Base-by-base conservation (phyloP, 768 basidiomycete genomes). In the Mycena vulgaris region DNA sequence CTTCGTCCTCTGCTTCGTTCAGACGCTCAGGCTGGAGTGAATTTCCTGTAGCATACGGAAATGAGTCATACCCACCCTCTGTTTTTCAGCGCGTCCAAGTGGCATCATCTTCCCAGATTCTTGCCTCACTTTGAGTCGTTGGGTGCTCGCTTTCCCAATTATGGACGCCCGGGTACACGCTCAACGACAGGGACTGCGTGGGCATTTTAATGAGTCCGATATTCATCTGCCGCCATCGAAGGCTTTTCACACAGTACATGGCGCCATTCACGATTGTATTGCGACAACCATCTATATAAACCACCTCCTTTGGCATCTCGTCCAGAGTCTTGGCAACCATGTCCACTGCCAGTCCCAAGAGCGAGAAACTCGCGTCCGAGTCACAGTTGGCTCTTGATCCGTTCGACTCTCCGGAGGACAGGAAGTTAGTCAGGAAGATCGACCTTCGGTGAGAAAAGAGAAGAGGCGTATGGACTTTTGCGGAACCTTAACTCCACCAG, bases 401-500 rank as follows among this genome's bases (percentile, higher is more conserved):
- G 25, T 80, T 78, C 59, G 75, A 82, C 69, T 79, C 80, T 1
- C 71, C 66, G 23, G 79, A 82, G 68, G 84, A 85, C 73, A 76
- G 61, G 57, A 80, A 77, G 63, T 77, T 85, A 9, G 66, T 83
- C 35, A 71, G 83, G 57, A 86, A 85, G 75, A 75, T 86, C 56
- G 85, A 86, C 69, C 59, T 84, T 49, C 78, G 82, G 85, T 84
- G 67, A 66, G 78, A 67, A 51, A 59, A 25, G 56, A 39, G 7
- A 27, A 42, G 40, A 19, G 28, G 16, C 49, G 21, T 28, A 57
- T 68, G 51, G 64, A 31, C 35, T 35, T 40, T 42, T 7, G 19
- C 30, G 19, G 35, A n/a, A n/a, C n/a, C 17, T 8, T 39, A 28
- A 68, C 17, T 25, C 21, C 37, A 1, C 8, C 51, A 85, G 84